phyloP scores from a whole-genome alignment of 2,329 filamentous ascomycete species.

The Botrytis hyacinthi region DNA sequence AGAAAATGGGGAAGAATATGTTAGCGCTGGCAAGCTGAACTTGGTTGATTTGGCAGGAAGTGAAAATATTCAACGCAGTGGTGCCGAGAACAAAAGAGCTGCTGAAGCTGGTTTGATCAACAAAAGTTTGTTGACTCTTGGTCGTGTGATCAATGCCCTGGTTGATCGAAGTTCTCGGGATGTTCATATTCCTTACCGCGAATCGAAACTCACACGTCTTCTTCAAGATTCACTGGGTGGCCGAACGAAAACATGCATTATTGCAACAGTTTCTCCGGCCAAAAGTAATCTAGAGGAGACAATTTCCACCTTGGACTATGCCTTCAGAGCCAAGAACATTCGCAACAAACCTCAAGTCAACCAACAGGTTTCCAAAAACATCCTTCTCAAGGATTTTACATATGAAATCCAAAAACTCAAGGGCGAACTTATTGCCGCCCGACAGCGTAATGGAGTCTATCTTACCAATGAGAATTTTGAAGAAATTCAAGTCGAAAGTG shows the following conservation, averaged over 20 bases:
- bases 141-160: conserved; percentile 94
- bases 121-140: conserved; percentile 91
- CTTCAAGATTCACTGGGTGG: conserved; percentile 96
- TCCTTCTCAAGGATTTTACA: conserved; percentile 84
- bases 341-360: conserved; percentile 97
- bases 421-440: conserved; percentile 86
- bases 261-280: conserved; percentile 91
- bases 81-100: conserved; percentile 96
- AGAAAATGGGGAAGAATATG: conserved; percentile 83
- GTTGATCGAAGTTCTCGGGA: conserved; percentile 70
- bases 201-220: conserved; percentile 92
- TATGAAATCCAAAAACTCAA: conserved; percentile 92
- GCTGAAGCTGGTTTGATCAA: conserved; percentile 96
- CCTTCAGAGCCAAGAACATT: conserved; percentile 97
- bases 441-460: conserved; percentile 93
- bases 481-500: conserved; percentile 86
- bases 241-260: conserved; percentile 96
- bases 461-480: conserved; percentile 86
- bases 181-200: conserved; percentile 80
- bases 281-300: conserved; percentile 97
- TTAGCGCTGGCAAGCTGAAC: conserved; percentile 91
- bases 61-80: conserved; percentile 95
- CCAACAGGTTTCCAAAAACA: conserved; percentile 88
- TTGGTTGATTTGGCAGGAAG: conserved; percentile 95
- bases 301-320: conserved; percentile 96